Conservation (phyloP, 106 monocot genomes). For the Dendrobium chrysotoxum region DNA sequence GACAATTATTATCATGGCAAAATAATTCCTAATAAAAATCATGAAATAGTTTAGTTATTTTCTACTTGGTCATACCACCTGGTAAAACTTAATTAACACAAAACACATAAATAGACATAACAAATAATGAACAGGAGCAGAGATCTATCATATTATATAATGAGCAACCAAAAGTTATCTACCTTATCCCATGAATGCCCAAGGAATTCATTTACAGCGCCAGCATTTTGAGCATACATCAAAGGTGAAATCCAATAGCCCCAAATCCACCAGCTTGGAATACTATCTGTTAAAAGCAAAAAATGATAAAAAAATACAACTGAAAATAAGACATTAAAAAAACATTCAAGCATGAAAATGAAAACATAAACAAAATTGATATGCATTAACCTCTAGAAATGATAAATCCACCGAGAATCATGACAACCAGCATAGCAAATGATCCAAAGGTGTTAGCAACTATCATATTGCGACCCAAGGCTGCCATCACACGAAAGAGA, state of each 20-base stretch:
- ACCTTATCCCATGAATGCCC: constrained; percentile 99
- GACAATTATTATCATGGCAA: not conserved
- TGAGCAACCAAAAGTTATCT: not conserved
- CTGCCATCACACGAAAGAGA: constrained; percentile 89
- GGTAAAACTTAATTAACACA: not conserved
- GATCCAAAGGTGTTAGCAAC: constrained; percentile 99
- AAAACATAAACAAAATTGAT: not conserved
- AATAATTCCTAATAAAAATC: not conserved
- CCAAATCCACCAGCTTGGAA: constrained; percentile 98
- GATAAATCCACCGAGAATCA: constrained; percentile 99
- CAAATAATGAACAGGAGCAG: not conserved
- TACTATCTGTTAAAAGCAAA: constrained; percentile 57
- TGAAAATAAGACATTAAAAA: not conserved
- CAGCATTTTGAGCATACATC: constrained; percentile 99
- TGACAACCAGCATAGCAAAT: constrained; percentile 88
- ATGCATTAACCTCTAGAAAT: constrained; percentile 65
- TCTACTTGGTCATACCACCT: not conserved
- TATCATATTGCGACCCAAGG: constrained; percentile 95
- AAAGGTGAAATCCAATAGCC: constrained; percentile 99
- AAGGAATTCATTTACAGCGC: constrained; percentile 86
- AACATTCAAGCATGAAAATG: not conserved
- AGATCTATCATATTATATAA: not conserved
- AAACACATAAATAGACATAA: not conserved
- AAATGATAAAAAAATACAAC: not conserved
- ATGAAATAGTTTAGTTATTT: not conserved